These are phyloP conservation scores for Taiozyma sp. DNA, from an alignment of 1,139 yeast species.

Conservation along the genomic window DNA sequence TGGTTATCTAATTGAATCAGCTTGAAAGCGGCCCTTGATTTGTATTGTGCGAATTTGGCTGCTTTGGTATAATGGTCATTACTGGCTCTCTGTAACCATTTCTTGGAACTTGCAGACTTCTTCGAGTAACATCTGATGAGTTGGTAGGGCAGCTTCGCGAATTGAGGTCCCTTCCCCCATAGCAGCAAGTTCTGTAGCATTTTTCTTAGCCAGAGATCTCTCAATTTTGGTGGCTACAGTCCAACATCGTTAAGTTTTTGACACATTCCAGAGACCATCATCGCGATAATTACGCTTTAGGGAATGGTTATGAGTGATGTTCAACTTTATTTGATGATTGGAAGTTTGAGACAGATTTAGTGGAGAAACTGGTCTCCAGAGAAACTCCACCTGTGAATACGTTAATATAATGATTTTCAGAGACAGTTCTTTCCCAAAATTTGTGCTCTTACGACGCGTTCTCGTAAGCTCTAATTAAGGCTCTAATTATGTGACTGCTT, in stretches of 20 bases:
- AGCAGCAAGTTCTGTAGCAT: neutral
- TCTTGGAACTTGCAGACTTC: constrained; percentile 35
- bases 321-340: no score
- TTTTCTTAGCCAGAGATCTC: no score
- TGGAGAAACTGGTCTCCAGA: no score
- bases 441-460: neutral
- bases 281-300: neutral
- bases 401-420: neutral
- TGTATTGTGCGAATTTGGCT: constrained; percentile 58
- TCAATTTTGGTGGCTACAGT: neutral
- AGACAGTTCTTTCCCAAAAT: neutral
- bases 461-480: neutral
- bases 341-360: no score
- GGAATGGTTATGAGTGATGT: neutral
- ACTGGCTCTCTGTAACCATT: constrained; percentile 73
- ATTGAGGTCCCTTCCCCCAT: neutral
- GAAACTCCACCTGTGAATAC: no score
- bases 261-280: neutral
- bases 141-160: neutral
- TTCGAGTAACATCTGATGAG: constrained; percentile 12
- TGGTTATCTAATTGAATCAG: constrained; percentile 65
- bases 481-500: neutral
- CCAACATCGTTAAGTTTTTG: neutral
- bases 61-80: constrained; percentile 60
- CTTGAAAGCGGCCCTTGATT: constrained; percentile 91